A percentile compares a stretch with the other conserved stretches of the same genome.
Evolutionary conservation across 2,329 filamentous ascomycete species (phyloP).

Genomic region (Aspergillus nomiae): DNA sequence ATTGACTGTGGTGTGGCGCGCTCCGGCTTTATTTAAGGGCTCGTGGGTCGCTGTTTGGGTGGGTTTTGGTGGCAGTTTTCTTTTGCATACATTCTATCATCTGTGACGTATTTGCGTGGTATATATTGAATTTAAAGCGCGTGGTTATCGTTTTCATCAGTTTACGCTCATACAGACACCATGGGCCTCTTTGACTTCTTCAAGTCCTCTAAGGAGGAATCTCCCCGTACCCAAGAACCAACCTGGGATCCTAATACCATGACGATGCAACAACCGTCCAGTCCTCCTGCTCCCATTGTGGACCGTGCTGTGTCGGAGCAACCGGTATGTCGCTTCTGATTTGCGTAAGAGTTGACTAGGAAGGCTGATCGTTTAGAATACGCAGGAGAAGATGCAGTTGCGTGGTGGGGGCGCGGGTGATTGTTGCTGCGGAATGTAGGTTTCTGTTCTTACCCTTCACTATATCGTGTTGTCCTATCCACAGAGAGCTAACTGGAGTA

Average conservation of each 20-base stretch:
- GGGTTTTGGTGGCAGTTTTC: too few species aligned
- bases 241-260: constrained; percentile 30
- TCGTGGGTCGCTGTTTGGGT: not conserved
- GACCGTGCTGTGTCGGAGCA: constrained; percentile 26
- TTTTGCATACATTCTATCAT: too few species aligned
- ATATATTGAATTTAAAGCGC: too few species aligned
- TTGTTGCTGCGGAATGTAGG: constrained; percentile 33
- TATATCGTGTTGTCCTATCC: not conserved
- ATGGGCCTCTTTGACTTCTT: constrained; percentile 29
- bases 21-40: not conserved
- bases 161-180: not conserved
- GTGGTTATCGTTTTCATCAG: not conserved
- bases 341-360: not conserved
- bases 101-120: too few species aligned
- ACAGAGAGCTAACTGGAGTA: constrained; percentile 3
- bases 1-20: not conserved
- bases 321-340: constrained; percentile 19
- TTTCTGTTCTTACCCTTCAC: not conserved
- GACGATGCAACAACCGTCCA: constrained; percentile 30
- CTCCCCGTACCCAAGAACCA: constrained; percentile 14
- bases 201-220: constrained; percentile 26
- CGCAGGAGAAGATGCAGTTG: constrained; percentile 25
- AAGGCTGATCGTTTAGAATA: constrained; percentile 10
- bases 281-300: constrained; percentile 22
- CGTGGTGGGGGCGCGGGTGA: constrained; percentile 32